phyloP scores from a whole-genome alignment of 2,329 filamentous ascomycete genomes.

The Aureobasidium sp. region DNA sequence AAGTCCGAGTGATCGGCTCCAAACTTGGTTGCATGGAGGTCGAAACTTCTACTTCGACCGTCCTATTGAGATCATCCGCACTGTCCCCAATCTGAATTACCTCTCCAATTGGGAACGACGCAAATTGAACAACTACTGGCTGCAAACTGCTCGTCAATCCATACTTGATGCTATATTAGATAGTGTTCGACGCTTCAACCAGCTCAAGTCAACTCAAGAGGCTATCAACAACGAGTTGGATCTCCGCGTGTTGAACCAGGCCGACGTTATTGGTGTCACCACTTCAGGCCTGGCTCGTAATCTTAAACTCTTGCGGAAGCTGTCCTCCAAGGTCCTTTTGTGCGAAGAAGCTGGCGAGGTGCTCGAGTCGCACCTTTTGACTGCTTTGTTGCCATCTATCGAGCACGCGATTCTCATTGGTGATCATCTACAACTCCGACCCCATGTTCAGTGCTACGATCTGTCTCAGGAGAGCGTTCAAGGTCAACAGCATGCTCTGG shows the following conservation, averaged over 20 bases:
- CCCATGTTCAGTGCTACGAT: conserved; percentile 45
- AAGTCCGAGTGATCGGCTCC: conserved; percentile 14
- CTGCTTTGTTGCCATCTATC: conserved; percentile 51
- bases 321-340: conserved; percentile 52
- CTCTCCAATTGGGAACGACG: conserved; percentile 13
- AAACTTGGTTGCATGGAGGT: conserved; percentile 18
- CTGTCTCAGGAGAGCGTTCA: conserved; percentile 45
- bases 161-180: conserved; percentile 20
- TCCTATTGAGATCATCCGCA: neutral
- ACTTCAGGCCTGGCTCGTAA: conserved; percentile 53
- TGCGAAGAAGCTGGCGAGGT: conserved; percentile 65
- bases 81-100: neutral
- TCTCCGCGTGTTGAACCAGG: conserved; percentile 34
- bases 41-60: neutral
- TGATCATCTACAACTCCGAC: conserved; percentile 55
- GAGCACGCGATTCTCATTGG: conserved; percentile 58
- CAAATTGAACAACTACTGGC: conserved; percentile 17
- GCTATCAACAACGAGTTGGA: conserved; percentile 34
- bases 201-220: conserved; percentile 19
- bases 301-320: conserved; percentile 41
- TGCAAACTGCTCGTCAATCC: conserved; percentile 16
- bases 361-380: conserved; percentile 55
- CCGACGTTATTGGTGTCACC: conserved; percentile 53
- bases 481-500: conserved; percentile 48
- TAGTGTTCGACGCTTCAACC: conserved; percentile 19